Evolutionary conservation across 768 basidiomycete genomes (phyloP).

Genomic region (Mycena pura): DNA sequence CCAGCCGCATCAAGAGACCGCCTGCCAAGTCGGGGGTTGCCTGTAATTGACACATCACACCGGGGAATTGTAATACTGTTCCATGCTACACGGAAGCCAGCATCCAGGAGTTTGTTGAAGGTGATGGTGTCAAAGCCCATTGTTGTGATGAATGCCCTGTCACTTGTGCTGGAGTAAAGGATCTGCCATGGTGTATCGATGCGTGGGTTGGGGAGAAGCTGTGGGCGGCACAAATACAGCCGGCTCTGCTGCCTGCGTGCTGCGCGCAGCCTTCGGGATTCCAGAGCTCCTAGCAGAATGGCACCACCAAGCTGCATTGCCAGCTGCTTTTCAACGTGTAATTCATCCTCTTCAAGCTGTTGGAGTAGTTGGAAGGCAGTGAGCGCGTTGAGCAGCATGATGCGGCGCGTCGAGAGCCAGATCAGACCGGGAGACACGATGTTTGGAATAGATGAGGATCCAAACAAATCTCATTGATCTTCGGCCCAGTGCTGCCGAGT

Average conservation of each 20-base stretch:
- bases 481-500: not conserved
- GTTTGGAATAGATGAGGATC: no score
- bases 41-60: constrained; percentile 29
- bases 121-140: constrained; percentile 50
- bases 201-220: constrained; percentile 44
- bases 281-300: not conserved
- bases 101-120: constrained; percentile 41
- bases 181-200: constrained; percentile 43
- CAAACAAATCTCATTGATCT: no score
- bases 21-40: constrained; percentile 31
- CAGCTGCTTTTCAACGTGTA: no score
- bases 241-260: constrained; percentile 20
- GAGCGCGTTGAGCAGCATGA: no score
- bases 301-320: not conserved
- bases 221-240: constrained; percentile 37
- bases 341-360: not conserved
- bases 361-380: not conserved
- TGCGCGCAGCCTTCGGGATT: not conserved
- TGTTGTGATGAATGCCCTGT: constrained; percentile 52
- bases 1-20: constrained; percentile 49
- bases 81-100: constrained; percentile 40
- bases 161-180: constrained; percentile 36
- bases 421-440: no score
- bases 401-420: no score
- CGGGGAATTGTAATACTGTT: constrained; percentile 38